These are phyloP conservation scores for Fusarium cicatricum DNA, from an alignment of 2,329 filamentous ascomycete species.

Conservation along the genomic window DNA sequence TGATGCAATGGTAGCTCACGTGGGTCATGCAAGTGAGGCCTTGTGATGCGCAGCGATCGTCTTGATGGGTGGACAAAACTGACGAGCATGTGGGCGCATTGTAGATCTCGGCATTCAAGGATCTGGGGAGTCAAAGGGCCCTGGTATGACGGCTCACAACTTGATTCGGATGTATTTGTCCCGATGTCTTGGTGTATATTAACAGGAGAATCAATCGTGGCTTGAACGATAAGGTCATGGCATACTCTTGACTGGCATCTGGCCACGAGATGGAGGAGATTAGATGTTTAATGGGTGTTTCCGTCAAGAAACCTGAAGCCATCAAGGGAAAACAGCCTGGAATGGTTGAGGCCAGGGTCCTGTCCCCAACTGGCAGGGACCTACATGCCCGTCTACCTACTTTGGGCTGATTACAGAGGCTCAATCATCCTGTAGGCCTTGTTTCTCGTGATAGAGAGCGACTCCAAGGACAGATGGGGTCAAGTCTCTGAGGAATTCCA, in stretches of 20 bases:
- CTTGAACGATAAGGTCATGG: conserved; percentile 26
- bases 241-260: conserved; percentile 22
- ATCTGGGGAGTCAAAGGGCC: conserved; percentile 14
- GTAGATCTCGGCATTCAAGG: conserved; percentile 27
- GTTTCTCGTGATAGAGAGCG: no score
- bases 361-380: conserved; percentile 1
- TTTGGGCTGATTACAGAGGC: conserved; percentile 29
- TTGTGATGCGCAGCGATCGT: conserved; percentile 20
- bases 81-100: conserved; percentile 6
- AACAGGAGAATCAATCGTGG: not conserved
- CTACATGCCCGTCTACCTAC: conserved; percentile 22
- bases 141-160: conserved; percentile 19
- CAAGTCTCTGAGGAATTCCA: conserved; percentile 16
- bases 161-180: conserved; percentile 24
- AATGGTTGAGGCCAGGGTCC: conserved; percentile 34
- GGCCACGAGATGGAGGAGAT: conserved; percentile 15
- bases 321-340: conserved; percentile 19
- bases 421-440: not conserved
- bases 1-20: conserved; percentile 26
- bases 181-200: conserved; percentile 28
- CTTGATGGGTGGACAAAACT: conserved; percentile 17
- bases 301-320: not conserved
- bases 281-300: conserved; percentile 28
- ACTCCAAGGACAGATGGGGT: not conserved
- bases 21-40: conserved; percentile 19